Evolutionary conservation across 106 monocot genomes (phyloP).

Genomic region (Hemerocallis citrina): DNA sequence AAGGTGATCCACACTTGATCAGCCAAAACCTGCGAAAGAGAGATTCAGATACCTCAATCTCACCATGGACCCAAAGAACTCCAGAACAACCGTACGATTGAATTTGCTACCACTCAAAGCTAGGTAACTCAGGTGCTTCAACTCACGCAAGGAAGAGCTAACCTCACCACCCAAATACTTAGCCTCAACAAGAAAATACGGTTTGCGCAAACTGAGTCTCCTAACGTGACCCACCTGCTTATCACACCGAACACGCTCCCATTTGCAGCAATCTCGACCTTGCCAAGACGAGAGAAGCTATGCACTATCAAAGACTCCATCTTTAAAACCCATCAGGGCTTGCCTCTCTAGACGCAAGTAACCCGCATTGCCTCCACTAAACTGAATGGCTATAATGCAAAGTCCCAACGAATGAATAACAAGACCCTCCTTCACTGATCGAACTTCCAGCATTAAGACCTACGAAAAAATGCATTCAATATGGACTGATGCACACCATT

Average conservation of each 20-base stretch:
- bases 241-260: conserved; percentile 27
- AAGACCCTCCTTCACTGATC: too few species aligned
- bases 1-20: conserved; percentile 9
- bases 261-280: conserved; percentile 26
- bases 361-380: too few species aligned
- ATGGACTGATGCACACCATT: too few species aligned
- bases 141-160: conserved; percentile 8
- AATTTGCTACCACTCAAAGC: conserved; percentile 34
- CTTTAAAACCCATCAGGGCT: conserved; percentile 12
- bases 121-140: conserved; percentile 18
- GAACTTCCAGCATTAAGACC: too few species aligned
- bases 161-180: conserved; percentile 13
- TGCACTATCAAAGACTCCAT: not conserved
- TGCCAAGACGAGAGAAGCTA: conserved; percentile 21
- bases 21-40: conserved; percentile 11
- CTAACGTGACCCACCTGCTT: conserved; percentile 11
- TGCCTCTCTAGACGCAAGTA: not conserved
- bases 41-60: conserved; percentile 21
- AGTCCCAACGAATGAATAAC: too few species aligned
- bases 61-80: conserved; percentile 19
- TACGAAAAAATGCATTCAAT: too few species aligned
- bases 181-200: not conserved
- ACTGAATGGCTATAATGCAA: too few species aligned
- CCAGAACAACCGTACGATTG: conserved; percentile 13
- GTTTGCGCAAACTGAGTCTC: conserved; percentile 16